A percentile compares a stretch with the other conserved stretches of the same genome.
phyloP scores from a whole-genome alignment of 1,284 basidiomycete species.

The Mycosarcoma maydis region DNA sequence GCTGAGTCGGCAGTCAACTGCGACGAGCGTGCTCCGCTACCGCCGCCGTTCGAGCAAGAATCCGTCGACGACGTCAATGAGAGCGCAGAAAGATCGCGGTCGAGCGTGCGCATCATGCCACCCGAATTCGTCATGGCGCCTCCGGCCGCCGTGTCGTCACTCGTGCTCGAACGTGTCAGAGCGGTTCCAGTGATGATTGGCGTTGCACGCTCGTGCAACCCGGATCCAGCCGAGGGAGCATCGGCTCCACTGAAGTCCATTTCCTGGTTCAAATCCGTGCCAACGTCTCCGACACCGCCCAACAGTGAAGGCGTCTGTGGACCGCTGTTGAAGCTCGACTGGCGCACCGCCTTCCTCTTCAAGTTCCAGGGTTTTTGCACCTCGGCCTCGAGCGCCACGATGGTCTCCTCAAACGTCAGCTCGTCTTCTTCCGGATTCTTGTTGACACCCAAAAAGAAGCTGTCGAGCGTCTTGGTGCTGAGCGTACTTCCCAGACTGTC shows the following conservation, averaged over 20 bases:
- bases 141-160: too few relatives aligned
- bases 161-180: too few relatives aligned
- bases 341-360: conserved; percentile 28
- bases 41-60: conserved; percentile 9
- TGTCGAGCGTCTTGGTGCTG: conserved; percentile 79
- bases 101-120: conserved; percentile 22
- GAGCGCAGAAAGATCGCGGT: conserved; percentile 35
- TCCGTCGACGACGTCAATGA: conserved; percentile 36
- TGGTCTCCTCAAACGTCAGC: conserved; percentile 77
- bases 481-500: conserved; percentile 95
- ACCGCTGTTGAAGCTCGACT: conserved; percentile 28
- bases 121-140: background rate
- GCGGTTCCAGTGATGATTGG: too few relatives aligned
- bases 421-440: conserved; percentile 76
- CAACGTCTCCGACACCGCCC: conserved; percentile 25
- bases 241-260: conserved; percentile 48
- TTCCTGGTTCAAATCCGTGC: conserved; percentile 27
- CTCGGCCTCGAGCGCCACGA: conserved; percentile 52
- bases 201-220: too few relatives aligned
- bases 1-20: background rate
- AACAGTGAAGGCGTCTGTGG: conserved; percentile 40
- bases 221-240: too few relatives aligned
- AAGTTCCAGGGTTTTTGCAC: conserved; percentile 51
- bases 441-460: conserved; percentile 70
- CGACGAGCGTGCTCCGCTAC: background rate